These are phyloP conservation scores for Crucibulum laeve DNA, from an alignment of 768 basidiomycete genomes.

Conservation along the genomic window DNA sequence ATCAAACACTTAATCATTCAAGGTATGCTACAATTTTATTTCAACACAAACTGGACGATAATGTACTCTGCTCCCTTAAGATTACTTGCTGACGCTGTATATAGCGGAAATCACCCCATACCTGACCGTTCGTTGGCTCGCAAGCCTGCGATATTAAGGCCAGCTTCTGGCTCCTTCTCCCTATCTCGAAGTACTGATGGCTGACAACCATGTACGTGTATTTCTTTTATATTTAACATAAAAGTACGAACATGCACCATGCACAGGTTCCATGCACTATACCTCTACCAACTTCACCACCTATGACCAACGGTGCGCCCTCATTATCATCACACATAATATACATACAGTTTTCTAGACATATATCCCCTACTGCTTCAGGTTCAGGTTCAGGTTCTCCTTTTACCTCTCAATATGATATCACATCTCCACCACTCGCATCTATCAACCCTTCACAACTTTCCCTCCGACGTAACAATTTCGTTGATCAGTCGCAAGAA, in stretches of 20 bases:
- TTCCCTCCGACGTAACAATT: constrained; percentile 74
- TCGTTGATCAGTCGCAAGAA: constrained; percentile 73
- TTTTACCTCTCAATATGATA: constrained; percentile 33
- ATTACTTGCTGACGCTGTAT: constrained; percentile 36
- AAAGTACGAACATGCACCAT: not conserved
- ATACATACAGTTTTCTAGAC: constrained; percentile 30
- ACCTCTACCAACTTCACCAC: constrained; percentile 23
- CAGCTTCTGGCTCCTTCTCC: constrained; percentile 38
- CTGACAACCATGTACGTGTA: constrained; percentile 45
- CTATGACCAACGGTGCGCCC: constrained; percentile 32
- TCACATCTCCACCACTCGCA: constrained; percentile 76
- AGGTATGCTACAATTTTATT: constrained; percentile 18
- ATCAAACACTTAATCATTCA: constrained; percentile 35
- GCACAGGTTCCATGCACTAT: constrained; percentile 30
- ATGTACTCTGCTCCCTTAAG: constrained; percentile 16
- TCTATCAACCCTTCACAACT: constrained; percentile 74
- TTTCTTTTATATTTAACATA: constrained; percentile 6
- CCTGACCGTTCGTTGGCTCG: constrained; percentile 24
- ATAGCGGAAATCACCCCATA: constrained; percentile 20
- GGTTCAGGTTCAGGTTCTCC: constrained; percentile 15
- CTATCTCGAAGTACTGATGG: constrained; percentile 40
- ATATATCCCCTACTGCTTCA: constrained; percentile 22
- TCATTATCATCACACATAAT: constrained; percentile 37
- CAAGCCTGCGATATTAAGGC: constrained; percentile 37
- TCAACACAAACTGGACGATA: not conserved